phyloP scores from a whole-genome alignment of 306 rosid genomes.

The Malus sylvestris region DNA sequence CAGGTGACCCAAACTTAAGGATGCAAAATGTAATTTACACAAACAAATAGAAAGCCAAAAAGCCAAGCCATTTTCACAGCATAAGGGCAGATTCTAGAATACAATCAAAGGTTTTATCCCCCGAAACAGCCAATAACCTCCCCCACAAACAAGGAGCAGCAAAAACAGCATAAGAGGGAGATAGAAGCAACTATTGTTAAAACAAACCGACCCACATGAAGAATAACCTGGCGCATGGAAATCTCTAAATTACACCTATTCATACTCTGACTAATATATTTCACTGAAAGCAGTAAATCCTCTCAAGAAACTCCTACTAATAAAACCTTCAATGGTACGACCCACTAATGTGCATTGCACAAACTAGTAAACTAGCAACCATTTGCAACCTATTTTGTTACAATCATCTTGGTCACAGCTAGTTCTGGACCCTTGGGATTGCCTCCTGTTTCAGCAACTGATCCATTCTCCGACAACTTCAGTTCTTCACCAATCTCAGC shows the following conservation, averaged over 20 bases:
- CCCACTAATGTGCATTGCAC: slow-evolving; percentile 26
- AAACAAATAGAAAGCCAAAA: no score
- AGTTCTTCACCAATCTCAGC: slow-evolving; percentile 29
- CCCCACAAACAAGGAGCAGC: not conserved
- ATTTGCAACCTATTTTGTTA: slow-evolving; percentile 50
- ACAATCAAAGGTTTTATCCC: no score
- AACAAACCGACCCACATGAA: not conserved
- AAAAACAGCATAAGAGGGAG: not conserved
- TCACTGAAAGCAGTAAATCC: slow-evolving; percentile 9
- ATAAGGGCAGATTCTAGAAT: not conserved
- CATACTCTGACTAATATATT: not conserved
- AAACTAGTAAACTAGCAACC: slow-evolving; percentile 52
- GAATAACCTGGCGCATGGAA: not conserved
- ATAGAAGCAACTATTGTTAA: not conserved
- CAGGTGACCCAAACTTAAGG: no score
- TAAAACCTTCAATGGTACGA: slow-evolving; percentile 7
- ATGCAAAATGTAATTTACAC: no score
- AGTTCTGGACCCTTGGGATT: slow-evolving; percentile 67
- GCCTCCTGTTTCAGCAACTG: slow-evolving; percentile 49
- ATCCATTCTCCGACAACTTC: slow-evolving; percentile 47
- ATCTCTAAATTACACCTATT: not conserved
- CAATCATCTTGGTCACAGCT: slow-evolving; percentile 43
- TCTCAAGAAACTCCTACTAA: not conserved
- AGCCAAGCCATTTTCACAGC: not conserved
- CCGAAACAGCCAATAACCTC: not conserved